Evolutionary conservation across 2,329 filamentous ascomycete species (phyloP), one percentile per base, ranked within the genome.

Genomic region (Colletotrichum orchidophilum): DNA sequence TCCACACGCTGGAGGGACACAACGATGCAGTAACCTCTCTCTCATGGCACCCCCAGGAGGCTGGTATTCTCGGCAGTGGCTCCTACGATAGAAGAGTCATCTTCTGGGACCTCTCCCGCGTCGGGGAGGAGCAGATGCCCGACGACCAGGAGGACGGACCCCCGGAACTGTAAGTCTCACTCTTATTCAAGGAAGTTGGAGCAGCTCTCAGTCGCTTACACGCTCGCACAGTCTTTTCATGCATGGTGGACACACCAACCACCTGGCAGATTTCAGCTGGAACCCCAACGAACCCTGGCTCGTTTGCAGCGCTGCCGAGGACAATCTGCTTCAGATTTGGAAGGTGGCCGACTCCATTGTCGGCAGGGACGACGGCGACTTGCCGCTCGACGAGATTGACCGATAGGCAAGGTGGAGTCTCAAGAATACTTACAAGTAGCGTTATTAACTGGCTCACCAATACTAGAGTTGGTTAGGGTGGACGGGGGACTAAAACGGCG

Each of bases 161-260:
- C 1, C 96, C 96, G 62, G 96, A 99, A 82, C 87, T 99, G 93
- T 96, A 87, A 66, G 12, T 57, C 5, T 5, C 15, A 53, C 26
- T 24, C 26, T 18, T 12, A 27, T 63, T 18, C 26, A 31, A 39
- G 9, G 9, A 11, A 12, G n/a, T n/a, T n/a, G n/a, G n/a, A n/a
- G n/a, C n/a, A n/a, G 1, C 12, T 15, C 4, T 21, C 18, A 13
- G 5, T 50, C 71, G 61, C 75, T 80, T 74, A 79, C 74, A 74
- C 5, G 21, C 6, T 39, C 63, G 39, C 50, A 6, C 70, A 95
- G 93, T 57, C 85, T 99, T 1, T 99, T 99, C 83, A 98, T 99
- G 95, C 96, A 99, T 78, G 96, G 96, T 72, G 96, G 96, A 35
- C 97, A 99, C 84, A 99, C 96, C 12, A 98, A 98, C 83, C 93